Evolutionary conservation across 257 asterid species (phyloP).

Genomic region (Sherardia arvensis): DNA sequence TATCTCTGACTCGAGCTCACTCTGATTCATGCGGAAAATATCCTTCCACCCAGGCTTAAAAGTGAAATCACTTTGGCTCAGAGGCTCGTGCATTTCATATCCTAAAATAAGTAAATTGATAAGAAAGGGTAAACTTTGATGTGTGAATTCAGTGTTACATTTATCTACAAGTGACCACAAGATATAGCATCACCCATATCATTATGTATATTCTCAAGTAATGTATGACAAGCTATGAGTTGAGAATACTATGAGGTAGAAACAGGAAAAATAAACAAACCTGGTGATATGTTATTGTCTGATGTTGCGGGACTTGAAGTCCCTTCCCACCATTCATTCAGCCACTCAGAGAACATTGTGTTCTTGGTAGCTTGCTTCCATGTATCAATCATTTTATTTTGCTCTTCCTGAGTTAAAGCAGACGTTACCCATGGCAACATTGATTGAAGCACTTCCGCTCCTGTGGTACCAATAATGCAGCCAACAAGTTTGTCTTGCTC

Average conservation of each 20-base stretch:
- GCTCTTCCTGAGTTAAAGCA: constrained; percentile 97
- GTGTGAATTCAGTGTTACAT: not conserved
- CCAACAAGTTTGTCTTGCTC: constrained; percentile 96
- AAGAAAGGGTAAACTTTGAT: not conserved
- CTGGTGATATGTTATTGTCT: constrained; percentile 40
- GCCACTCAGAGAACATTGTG: constrained; percentile 98
- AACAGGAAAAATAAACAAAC: constrained; percentile 20
- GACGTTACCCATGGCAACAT: constrained; percentile 99
- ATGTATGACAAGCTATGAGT: not conserved
- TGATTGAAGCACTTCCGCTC: constrained; percentile 95
- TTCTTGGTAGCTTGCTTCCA: constrained; percentile 95
- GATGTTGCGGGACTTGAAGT: constrained; percentile 42
- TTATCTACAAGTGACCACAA: not conserved
- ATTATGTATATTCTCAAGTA: not conserved
- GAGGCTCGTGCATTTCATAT: constrained; percentile 49
- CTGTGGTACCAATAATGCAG: constrained; percentile 91
- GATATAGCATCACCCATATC: not conserved
- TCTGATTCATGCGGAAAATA: constrained; percentile 94
- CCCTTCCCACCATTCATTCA: constrained; percentile 97
- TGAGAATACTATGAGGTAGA: not conserved
- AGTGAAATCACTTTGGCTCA: constrained; percentile 59
- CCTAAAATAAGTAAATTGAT: constrained; percentile 28
- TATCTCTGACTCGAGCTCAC: constrained; percentile 95
- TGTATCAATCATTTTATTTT: constrained; percentile 90
- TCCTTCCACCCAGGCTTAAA: constrained; percentile 99